Evolutionary conservation across 2,329 filamentous ascomycete species (phyloP).

Genomic region (Sclerotinia subarctica): DNA sequence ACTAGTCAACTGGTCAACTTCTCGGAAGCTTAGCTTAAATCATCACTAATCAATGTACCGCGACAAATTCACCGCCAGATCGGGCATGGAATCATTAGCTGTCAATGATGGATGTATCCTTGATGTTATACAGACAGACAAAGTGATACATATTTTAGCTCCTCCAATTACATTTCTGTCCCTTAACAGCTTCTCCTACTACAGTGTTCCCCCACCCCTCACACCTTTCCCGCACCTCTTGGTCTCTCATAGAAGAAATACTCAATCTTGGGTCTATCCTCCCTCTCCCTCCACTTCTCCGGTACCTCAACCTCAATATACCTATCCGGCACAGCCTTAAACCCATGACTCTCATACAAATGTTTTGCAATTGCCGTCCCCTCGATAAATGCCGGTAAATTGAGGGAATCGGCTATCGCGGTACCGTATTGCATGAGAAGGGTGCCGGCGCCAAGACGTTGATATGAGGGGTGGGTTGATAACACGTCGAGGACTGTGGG

Average conservation of each 20-base stretch:
- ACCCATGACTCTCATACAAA: constrained; percentile 29
- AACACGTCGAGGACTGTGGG: constrained; percentile 38
- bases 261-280: constrained; percentile 18
- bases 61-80: too few relatives aligned
- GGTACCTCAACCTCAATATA: constrained; percentile 24
- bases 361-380: constrained; percentile 22
- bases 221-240: neutral
- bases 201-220: neutral
- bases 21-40: too few relatives aligned
- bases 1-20: too few relatives aligned
- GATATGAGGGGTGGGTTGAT: constrained; percentile 40
- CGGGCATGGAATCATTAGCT: too few relatives aligned
- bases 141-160: too few relatives aligned
- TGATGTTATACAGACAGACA: too few relatives aligned
- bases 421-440: constrained; percentile 42
- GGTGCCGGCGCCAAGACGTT: constrained; percentile 40
- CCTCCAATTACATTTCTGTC: too few relatives aligned
- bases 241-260: constrained; percentile 26
- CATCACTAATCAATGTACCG: too few relatives aligned
- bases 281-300: constrained; percentile 24
- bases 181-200: too few relatives aligned
- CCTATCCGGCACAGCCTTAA: constrained; percentile 19
- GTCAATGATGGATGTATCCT: too few relatives aligned
- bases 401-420: constrained; percentile 32
- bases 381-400: constrained; percentile 22